Percentiles rank a stretch among this genome's conserved stretches.
Conservation (phyloP, 23 red algal genomes). For the Agarophyton chilense region DNA sequence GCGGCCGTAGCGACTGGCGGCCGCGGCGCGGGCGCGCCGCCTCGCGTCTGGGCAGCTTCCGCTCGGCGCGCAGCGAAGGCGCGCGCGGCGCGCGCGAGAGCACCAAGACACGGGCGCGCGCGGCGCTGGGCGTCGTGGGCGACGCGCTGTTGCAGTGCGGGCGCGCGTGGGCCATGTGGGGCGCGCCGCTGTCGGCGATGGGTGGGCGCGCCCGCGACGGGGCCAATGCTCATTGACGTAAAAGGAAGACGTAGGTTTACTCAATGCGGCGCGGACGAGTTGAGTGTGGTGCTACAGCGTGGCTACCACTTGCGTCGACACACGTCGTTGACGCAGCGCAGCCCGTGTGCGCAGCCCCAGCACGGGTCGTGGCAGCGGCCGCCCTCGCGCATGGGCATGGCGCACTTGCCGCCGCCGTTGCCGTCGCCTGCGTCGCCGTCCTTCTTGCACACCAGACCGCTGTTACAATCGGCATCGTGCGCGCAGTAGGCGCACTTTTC, state of each 20-base stretch:
- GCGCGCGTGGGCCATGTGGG: background rate
- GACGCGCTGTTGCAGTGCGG: background rate
- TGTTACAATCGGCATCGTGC: background rate
- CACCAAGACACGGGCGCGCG: background rate
- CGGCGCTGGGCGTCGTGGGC: background rate
- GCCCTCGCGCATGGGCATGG: constrained; percentile 7
- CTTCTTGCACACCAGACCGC: constrained; percentile 1
- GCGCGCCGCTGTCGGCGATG: background rate
- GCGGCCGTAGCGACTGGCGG: background rate
- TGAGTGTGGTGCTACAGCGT: too few relatives aligned
- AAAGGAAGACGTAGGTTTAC: too few relatives aligned
- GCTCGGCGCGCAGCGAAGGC: background rate
- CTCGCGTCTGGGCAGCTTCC: background rate
- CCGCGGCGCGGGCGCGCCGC: background rate
- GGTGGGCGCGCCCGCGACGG: background rate
- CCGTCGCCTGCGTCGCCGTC: background rate
- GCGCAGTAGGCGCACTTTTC: background rate
- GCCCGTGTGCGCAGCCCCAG: background rate
- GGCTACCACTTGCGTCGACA: background rate
- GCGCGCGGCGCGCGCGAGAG: background rate
- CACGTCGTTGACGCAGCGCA: background rate
- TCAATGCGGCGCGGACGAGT: too few relatives aligned
- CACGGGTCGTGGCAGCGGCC: background rate
- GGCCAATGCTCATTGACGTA: too few relatives aligned
- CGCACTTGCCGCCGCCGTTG: background rate